Percentiles rank a stretch among this genome's conserved stretches.
Conservation (phyloP, 495 filamentous ascomycete genomes). For the Podospora appendiculata region DNA sequence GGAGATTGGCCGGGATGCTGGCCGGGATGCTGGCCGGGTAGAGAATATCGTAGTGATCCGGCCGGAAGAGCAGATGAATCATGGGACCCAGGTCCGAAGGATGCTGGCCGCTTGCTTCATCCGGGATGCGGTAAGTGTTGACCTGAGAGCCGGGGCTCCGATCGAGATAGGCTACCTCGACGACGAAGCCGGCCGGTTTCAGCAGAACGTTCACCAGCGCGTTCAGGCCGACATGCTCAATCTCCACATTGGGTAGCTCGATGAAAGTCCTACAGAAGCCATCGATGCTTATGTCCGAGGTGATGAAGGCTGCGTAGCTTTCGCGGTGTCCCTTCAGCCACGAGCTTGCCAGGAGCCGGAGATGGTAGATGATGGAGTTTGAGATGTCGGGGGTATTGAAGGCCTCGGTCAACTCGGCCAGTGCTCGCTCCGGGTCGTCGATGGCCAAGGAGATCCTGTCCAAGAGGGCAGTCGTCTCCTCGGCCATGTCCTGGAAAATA, state of each 20-base stretch:
- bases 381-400: constrained; percentile 69
- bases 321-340: constrained; percentile 72
- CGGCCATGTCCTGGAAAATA: constrained; percentile 76
- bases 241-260: constrained; percentile 70
- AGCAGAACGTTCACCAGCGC: constrained; percentile 73
- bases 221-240: constrained; percentile 79
- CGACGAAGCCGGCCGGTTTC: constrained; percentile 66
- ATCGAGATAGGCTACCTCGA: constrained; percentile 89
- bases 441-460: constrained; percentile 47
- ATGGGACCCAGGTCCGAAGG: constrained; percentile 37
- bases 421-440: constrained; percentile 46
- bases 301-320: constrained; percentile 64
- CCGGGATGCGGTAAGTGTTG: constrained; percentile 65
- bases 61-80: constrained; percentile 48
- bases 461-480: constrained; percentile 63
- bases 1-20: constrained; percentile 16
- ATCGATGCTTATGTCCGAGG: constrained; percentile 46
- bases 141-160: constrained; percentile 73
- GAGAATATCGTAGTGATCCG: constrained; percentile 90
- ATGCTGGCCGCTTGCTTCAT: constrained; percentile 44
- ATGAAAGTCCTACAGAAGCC: constrained; percentile 64
- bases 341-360: constrained; percentile 73
- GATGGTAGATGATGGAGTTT: constrained; percentile 60
- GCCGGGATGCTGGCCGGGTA: constrained; percentile 54
- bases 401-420: constrained; percentile 53